Base-by-base conservation (phyloP, 225 moss, liverwort and hornwort species). In the Polytrichum formosum region DNA sequence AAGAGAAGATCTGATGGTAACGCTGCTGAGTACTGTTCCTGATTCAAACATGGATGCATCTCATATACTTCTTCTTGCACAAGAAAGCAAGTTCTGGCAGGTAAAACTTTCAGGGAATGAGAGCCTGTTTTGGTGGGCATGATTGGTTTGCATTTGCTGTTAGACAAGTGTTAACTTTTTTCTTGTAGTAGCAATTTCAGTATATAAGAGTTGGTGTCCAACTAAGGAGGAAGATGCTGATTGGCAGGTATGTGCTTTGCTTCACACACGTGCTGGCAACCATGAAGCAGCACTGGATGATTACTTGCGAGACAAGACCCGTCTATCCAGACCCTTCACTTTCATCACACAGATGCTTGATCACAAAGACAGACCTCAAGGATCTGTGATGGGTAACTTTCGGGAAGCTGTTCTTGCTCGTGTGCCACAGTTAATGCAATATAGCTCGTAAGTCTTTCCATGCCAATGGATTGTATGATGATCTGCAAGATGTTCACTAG, bases 1-100 rank as follows among this genome's bases (percentile, higher is more conserved):
- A 67, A 92, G 82, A 78, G 98, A 99, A 75, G 90, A 88, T 77
- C 79, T 94, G 82, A 99, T 94, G 92, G 88, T 99, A 62, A 90
- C 72, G 72, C 66, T 99, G 63, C 80, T 99, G 54, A 90, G 76
- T 72, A 85, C 84, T 68, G 88, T 99, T 74, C 91, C 98, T 58
- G 87, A 88, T 70, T 85, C 88, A 71, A 86, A 82, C 65, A 83
- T 91, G 81, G 83, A 94, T 79, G 72, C 72, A 54, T 78, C 88
- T 66, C 90, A 76, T 37, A 82, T 91, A 70, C 90, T 94, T 60
- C 77, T 80, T 25, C 88, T 91, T 76, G 92, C 92, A 23, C 85
- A 89, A 71, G 55, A 74, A 30, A 80, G 80, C 64, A 75, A 81
- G 28, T 99, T 89, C 69, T 94, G 92, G 90, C 94, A 99, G 94